Conservation (phyloP, 2,329 filamentous ascomycete species). For the Alternaria brassicae region DNA sequence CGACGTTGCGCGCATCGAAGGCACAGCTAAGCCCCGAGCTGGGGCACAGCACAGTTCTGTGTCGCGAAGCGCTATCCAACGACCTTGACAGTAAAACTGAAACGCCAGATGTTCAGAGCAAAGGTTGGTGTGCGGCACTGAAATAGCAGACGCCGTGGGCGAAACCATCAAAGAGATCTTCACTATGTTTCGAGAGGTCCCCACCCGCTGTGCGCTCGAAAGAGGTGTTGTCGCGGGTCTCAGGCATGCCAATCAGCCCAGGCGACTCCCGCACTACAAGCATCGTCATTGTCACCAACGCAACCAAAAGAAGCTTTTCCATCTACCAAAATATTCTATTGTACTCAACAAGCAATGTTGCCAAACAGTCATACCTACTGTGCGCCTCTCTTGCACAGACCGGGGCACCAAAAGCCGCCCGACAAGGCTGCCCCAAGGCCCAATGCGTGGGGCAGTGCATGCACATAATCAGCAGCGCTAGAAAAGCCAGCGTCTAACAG, state of each 20-base stretch:
- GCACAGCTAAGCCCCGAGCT: constrained; percentile 6
- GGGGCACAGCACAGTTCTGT: constrained; percentile 6
- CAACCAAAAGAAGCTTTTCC: not conserved
- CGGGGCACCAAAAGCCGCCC: not conserved
- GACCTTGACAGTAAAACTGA: not conserved
- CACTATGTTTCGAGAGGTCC: not conserved
- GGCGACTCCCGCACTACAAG: not conserved
- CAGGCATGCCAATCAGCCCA: not conserved
- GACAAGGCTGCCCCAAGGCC: constrained; percentile 10
- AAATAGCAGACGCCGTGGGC: not conserved
- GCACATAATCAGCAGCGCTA: not conserved
- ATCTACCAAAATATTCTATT: not conserved
- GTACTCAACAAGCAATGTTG: not conserved
- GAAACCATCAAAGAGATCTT: not conserved
- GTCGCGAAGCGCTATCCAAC: constrained; percentile 10
- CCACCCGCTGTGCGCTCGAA: not conserved
- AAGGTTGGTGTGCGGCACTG: not conserved
- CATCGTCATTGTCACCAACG: not conserved
- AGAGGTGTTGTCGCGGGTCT: not conserved
- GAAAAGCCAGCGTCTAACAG: not conserved
- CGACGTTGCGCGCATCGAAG: not conserved
- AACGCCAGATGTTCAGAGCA: not conserved
- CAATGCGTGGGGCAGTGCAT: constrained; percentile 15
- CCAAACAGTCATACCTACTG: not conserved
- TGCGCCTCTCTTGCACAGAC: constrained; percentile 3